Evolutionary conservation across 345 rosid species (phyloP).

Genomic region (Salix suchowensis): DNA sequence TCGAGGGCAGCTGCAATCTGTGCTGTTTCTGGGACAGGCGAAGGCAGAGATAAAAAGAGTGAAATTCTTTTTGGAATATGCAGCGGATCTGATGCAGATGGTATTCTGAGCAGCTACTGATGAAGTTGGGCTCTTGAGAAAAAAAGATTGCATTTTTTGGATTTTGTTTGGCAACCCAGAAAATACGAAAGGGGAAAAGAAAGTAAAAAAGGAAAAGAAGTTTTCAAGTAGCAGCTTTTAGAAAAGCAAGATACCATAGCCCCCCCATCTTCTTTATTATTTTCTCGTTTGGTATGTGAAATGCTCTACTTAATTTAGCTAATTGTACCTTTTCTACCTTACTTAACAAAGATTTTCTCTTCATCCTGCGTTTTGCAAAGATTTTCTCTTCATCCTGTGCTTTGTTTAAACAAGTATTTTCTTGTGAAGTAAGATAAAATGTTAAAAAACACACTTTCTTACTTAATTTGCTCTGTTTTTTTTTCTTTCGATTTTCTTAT

Average conservation of each 20-base stretch:
- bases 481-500: background rate
- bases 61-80: background rate
- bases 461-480: background rate
- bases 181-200: background rate
- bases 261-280: background rate
- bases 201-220: background rate
- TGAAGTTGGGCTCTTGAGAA: background rate
- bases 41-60: too few relatives aligned
- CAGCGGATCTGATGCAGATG: constrained; percentile 6
- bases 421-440: background rate
- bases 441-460: background rate
- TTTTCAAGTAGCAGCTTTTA: background rate
- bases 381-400: background rate
- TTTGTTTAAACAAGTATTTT: background rate
- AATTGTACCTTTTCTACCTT: background rate
- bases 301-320: background rate
- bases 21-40: background rate
- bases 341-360: background rate
- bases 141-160: background rate
- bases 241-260: background rate
- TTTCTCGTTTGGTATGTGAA: background rate
- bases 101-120: background rate
- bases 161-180: constrained; percentile 1
- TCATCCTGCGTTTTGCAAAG: background rate
- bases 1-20: background rate